Base-by-base conservation (phyloP, 2,329 filamentous ascomycete species). In the Sporothrix curviconia region DNA sequence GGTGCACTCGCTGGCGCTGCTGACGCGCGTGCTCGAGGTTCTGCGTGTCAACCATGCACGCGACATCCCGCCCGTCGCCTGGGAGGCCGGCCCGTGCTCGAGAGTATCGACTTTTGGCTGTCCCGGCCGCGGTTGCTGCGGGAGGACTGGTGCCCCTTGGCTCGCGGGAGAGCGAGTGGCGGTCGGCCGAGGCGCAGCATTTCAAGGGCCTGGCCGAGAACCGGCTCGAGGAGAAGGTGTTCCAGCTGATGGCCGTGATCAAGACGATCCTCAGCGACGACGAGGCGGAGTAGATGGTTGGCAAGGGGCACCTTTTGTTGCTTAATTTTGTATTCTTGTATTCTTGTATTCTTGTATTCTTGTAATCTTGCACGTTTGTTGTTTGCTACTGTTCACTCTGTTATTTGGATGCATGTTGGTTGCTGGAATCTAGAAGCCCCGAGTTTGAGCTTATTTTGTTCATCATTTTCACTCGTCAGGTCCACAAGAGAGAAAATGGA, bases 91-190 rank as follows among this genome's bases (percentile, higher is more conserved):
- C 0, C 77, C 78, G 80, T 95, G 47, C 80, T 87, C 62, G 92
- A 95, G 68, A 90, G 94, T 65, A 82, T 95, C 5, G 90, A 95
- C 63, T 89, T 88, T 63, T 90, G 90, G 79, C 74, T 96, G 36
- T 79, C 83, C 28, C 85, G 85, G 55, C 80, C 84, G 58, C 83
- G 83, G 63, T 74, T 86, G 56, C 74, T 96, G 57, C 80, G 86
- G 54, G 85, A 90, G 62, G 88, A 28, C 81, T 96, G 49, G 76
- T 92, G 52, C 84, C 91, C 0, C 78, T 88, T 19, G 89, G 83
- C 28, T 80, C 86, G 65, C 81, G 86, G 60, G 91, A 96, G 71
- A 76, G 81, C 43, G 85, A 85, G 62, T 85, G 81, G 80, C 71
- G 76, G 57, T 70, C 69, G 7, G 73, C 68, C 60, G 77, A 74